Base-by-base conservation (phyloP, 495 filamentous ascomycete genomes). In the Oleoguttula mirabilis region DNA sequence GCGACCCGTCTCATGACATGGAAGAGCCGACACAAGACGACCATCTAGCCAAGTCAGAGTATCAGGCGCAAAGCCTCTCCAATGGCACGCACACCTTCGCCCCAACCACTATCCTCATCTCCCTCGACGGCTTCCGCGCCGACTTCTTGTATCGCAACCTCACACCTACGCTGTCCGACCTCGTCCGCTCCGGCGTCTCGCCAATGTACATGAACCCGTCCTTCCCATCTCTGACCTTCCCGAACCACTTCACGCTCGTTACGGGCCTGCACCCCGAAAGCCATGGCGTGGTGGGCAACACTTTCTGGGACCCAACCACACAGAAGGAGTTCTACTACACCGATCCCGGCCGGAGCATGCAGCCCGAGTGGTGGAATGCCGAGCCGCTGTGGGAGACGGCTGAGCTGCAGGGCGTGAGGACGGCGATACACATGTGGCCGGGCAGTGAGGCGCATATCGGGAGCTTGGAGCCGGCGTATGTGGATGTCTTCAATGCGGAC, bases 371-470 rank as follows among this genome's bases (percentile, higher is more conserved):
- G 92, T 99, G 92, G 90, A 67, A 67, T 39, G 69, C 63, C 3
- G 88, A 95, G 54, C 90, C 90, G 0, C 63, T 99, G 31, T 99
- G 90, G 90, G 76, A 79, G 24, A 88, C 90, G 0, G 88, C 90
- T 5, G 88, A 95, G 55, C 75, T 77, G 24, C 73, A 77, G 39
- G 77, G 77, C 4, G 65, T 94, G 36, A 73, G 68, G 40, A 75
- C 75, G 21, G 92, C 84, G 12, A 77, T 96, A 21, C 92, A 96
- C 57, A 99, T 99, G 90, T 99, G 90, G 90, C 90, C 92, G 0
- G 90, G 92, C 2, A 88, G 80, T 15, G 92, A 96, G 60, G 86
- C 84, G 1, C 77, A 83, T 50, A 72, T 84, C 47, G 66, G 72
- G 19, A 66, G 64, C 8, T 61, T 75, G 23, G 78, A 85, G 32